Evolutionary conservation across 2,329 filamentous ascomycete species (phyloP).

Genomic region (Elsinoe perseae): DNA sequence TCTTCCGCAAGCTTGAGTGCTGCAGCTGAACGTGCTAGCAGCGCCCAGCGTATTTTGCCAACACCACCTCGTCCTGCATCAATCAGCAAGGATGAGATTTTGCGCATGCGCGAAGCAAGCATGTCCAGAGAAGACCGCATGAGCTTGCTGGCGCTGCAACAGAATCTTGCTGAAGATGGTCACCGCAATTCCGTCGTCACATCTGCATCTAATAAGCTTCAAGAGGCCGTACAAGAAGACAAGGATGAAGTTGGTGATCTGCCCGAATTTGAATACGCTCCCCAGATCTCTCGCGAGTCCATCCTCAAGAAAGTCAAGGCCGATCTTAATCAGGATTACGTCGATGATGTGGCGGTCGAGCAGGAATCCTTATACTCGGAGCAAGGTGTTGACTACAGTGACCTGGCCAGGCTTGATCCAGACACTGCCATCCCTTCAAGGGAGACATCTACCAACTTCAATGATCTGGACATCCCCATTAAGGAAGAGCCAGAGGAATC

Average conservation of each 20-base stretch:
- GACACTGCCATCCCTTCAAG: constrained; percentile 85
- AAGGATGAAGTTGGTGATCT: constrained; percentile 32
- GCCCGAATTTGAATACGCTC: constrained; percentile 40
- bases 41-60: constrained; percentile 60
- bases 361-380: constrained; percentile 53
- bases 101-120: constrained; percentile 60
- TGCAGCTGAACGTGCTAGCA: constrained; percentile 64
- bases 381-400: constrained; percentile 39
- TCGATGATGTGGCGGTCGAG: constrained; percentile 26
- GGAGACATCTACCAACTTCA: constrained; percentile 56
- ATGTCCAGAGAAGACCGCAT: constrained; percentile 83
- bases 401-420: constrained; percentile 61
- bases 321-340: constrained; percentile 44
- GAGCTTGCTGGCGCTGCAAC: constrained; percentile 63
- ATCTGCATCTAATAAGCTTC: constrained; percentile 17
- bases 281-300: constrained; percentile 84
- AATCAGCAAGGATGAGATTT: constrained; percentile 67
- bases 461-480: constrained; percentile 59
- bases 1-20: constrained; percentile 56
- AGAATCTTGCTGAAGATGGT: constrained; percentile 16
- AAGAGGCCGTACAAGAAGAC: constrained; percentile 16
- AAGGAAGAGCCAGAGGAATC: constrained; percentile 56
- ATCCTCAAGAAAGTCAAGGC: constrained; percentile 82
- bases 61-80: constrained; percentile 61
- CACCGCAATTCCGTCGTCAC: constrained; percentile 21